Conservation (phyloP, 306 rosid species). For the Trifolium repens region DNA sequence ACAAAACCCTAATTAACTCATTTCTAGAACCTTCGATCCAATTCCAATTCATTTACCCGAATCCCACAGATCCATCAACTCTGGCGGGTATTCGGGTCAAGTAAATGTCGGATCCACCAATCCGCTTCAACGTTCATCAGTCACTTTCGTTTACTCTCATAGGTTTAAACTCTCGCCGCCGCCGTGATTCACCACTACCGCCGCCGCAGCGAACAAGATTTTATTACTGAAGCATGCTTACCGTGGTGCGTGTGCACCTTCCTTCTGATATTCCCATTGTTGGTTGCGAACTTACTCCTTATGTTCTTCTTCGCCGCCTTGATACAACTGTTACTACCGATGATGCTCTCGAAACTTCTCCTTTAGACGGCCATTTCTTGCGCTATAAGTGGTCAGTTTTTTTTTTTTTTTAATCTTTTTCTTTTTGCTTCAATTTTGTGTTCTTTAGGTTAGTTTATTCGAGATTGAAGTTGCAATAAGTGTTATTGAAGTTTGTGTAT, state of each 20-base stretch:
- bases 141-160: no score
- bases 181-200: neutral
- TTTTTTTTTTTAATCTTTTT: neutral
- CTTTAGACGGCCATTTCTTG: constrained; percentile 81
- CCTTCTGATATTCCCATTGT: constrained; percentile 99
- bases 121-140: neutral
- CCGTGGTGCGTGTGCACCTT: constrained; percentile 92
- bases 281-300: constrained; percentile 96
- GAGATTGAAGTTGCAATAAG: neutral
- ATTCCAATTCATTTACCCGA: constrained; percentile 8
- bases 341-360: constrained; percentile 79
- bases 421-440: no score
- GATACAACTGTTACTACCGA: constrained; percentile 62
- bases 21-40: constrained; percentile 50
- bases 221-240: constrained; percentile 85
- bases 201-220: neutral
- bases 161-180: neutral
- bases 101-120: constrained; percentile 92
- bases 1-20: constrained; percentile 68
- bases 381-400: constrained; percentile 78
- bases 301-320: constrained; percentile 82
- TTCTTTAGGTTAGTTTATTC: neutral
- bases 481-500: neutral
- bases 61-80: constrained; percentile 65
- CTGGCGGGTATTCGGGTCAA: constrained; percentile 71